phyloP scores from a whole-genome alignment of 1,284 basidiomycete genomes.

The Rhizoctonia solani region DNA sequence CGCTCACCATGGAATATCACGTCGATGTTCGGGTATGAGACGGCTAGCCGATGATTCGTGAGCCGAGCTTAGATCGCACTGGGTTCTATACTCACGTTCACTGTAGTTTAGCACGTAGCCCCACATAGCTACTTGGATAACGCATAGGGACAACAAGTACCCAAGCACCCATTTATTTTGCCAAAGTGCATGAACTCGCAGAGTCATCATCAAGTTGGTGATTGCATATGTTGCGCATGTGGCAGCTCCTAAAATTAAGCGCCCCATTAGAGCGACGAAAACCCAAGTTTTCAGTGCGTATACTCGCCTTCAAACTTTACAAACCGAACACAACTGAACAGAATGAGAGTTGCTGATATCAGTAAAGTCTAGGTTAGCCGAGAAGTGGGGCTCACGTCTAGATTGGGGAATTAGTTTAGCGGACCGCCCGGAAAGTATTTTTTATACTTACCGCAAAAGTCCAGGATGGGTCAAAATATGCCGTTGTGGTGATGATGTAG shows the following conservation, averaged over 20 bases:
- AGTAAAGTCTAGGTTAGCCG: not conserved
- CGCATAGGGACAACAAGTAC: constrained; percentile 4
- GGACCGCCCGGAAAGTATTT: not conserved
- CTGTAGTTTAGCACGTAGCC: constrained; percentile 15
- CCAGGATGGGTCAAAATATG: constrained; percentile 28
- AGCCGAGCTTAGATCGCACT: not conserved
- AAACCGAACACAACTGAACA: constrained; percentile 6
- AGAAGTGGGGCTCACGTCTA: constrained; percentile 4
- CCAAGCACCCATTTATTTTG: constrained; percentile 29
- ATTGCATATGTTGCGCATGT: constrained; percentile 28
- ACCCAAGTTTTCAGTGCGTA: not conserved
- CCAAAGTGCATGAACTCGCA: constrained; percentile 27
- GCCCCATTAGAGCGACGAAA: not conserved
- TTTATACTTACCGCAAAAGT: constrained; percentile 17
- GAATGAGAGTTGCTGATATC: not conserved
- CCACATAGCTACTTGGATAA: constrained; percentile 23
- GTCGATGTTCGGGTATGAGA: constrained; percentile 19
- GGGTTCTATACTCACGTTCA: constrained; percentile 11
- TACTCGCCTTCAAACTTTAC: constrained; percentile 27
- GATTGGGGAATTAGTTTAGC: not conserved
- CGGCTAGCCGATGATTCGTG: not conserved
- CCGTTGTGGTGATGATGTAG: constrained; percentile 24
- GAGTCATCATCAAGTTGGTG: constrained; percentile 19
- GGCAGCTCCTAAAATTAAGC: constrained; percentile 4
- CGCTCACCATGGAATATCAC: constrained; percentile 27